A percentile compares a stretch with the other conserved stretches of the same genome.
Conservation (phyloP, 768 basidiomycete species). For the Myochromella boudieri region DNA sequence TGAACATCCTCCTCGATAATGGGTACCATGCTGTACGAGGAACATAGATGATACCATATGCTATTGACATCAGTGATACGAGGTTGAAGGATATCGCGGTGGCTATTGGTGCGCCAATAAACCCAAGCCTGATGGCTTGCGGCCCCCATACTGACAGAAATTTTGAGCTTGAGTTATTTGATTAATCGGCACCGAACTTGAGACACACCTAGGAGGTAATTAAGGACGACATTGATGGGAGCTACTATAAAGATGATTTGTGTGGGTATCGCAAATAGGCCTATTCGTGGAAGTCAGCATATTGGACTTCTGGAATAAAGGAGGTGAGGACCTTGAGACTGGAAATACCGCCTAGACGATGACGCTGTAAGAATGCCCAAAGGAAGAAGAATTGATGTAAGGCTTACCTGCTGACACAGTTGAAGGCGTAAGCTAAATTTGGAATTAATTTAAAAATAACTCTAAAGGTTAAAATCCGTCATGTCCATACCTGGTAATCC, state of each 20-base stretch:
- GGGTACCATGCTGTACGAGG: constrained; percentile 84
- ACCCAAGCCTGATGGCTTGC: constrained; percentile 74
- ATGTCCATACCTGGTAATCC: constrained; percentile 65
- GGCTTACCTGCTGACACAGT: constrained; percentile 45
- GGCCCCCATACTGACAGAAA: constrained; percentile 77
- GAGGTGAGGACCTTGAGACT: constrained; percentile 63
- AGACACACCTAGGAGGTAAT: constrained; percentile 74
- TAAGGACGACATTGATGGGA: constrained; percentile 81
- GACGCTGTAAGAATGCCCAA: not conserved
- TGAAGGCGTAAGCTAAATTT: constrained; percentile 47
- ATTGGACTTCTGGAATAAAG: not conserved
- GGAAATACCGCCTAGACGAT: constrained; percentile 64
- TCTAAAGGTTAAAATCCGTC: not conserved
- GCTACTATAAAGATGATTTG: constrained; percentile 80
- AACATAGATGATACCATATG: constrained; percentile 62
- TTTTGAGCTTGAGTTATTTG: not conserved
- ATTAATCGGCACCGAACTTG: not conserved
- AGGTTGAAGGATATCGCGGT: constrained; percentile 89
- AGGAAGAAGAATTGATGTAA: constrained; percentile 5
- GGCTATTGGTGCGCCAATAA: constrained; percentile 89
- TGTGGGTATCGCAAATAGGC: constrained; percentile 83
- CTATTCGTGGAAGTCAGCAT: constrained; percentile 28
- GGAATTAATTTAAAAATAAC: not conserved
- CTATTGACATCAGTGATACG: constrained; percentile 60
- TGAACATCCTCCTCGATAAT: constrained; percentile 61